Percentiles rank a stretch among this genome's conserved stretches.
These are phyloP conservation scores for Rhizoctonia solani DNA, from an alignment of 1,284 basidiomycete genomes.

Conservation along the genomic window DNA sequence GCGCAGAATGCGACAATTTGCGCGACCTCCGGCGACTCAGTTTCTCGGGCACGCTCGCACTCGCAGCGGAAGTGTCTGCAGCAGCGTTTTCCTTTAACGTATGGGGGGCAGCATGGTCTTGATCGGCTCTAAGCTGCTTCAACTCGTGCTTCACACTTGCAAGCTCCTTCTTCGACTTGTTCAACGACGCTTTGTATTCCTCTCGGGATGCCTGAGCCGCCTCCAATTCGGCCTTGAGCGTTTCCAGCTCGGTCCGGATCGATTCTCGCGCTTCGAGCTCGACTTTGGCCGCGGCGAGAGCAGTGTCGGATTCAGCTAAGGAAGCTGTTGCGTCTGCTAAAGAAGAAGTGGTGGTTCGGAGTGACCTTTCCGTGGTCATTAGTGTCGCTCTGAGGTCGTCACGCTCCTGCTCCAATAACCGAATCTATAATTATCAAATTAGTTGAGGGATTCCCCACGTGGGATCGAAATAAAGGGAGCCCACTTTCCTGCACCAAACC, in stretches of 20 bases:
- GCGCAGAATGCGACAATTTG: slow-evolving; percentile 31
- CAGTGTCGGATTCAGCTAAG: slow-evolving; percentile 27
- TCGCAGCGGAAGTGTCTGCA: background rate
- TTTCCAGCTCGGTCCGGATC: no score
- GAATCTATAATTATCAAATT: slow-evolving; percentile 17
- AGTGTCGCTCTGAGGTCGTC: slow-evolving; percentile 15
- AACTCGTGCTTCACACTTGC: slow-evolving; percentile 22
- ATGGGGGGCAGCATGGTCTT: background rate
- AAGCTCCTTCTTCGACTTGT: slow-evolving; percentile 7
- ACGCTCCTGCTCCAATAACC: slow-evolving; percentile 23
- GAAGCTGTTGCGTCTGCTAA: slow-evolving; percentile 29
- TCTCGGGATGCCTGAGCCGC: slow-evolving; percentile 5
- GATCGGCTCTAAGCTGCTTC: slow-evolving; percentile 13
- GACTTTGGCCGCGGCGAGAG: slow-evolving; percentile 30
- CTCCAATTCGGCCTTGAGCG: slow-evolving; percentile 8
- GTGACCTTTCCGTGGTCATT: slow-evolving; percentile 10
- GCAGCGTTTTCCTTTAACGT: slow-evolving; percentile 3
- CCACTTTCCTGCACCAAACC: slow-evolving; percentile 21
- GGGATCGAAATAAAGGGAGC: background rate
- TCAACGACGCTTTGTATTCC: background rate
- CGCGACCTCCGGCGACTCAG: slow-evolving; percentile 25
- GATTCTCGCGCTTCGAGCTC: slow-evolving; percentile 1
- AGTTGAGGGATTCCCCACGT: background rate
- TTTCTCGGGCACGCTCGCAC: background rate
- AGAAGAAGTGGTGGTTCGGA: slow-evolving; percentile 27